These are phyloP conservation scores for Pichia ethanolica DNA, from an alignment of 805 yeast species.

Conservation along the genomic window DNA sequence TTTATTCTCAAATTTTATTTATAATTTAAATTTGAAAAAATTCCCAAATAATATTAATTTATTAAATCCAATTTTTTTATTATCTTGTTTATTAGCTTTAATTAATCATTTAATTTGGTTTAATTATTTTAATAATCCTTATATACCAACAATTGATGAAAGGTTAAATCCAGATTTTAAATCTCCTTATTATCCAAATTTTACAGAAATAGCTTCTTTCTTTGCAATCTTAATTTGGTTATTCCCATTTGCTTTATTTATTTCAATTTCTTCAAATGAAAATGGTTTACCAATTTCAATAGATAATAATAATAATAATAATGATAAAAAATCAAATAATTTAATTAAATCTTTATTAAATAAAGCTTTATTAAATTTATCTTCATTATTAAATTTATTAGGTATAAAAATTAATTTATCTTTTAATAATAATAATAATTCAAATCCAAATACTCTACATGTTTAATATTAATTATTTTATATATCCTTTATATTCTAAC, in stretches of 20 bases:
- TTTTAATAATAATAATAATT: too few relatives aligned
- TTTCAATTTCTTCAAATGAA: constrained; percentile 87
- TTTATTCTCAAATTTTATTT: constrained; percentile 61
- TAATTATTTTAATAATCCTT: constrained; percentile 65
- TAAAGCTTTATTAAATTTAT: constrained; percentile 39
- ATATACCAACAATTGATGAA: constrained; percentile 60
- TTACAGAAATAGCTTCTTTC: constrained; percentile 89
- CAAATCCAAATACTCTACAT: constrained; percentile 10
- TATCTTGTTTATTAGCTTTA: constrained; percentile 65
- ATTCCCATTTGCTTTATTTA: constrained; percentile 86
- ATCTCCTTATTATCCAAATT: constrained; percentile 67
- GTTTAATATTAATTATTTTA: too few relatives aligned
- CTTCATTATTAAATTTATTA: constrained; percentile 41
- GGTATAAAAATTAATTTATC: constrained; percentile 41
- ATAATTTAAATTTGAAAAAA: constrained; percentile 65
- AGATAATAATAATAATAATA: constrained; percentile 10
- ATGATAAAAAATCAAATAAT: constrained; percentile 44
- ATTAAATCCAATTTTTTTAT: constrained; percentile 60
- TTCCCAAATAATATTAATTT: constrained; percentile 83
- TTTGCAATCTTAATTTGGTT: constrained; percentile 93
- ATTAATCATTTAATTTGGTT: constrained; percentile 89
- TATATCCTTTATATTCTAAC: too few relatives aligned
- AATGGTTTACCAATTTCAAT: constrained; percentile 59
- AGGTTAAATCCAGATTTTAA: constrained; percentile 50
- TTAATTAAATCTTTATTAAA: constrained; percentile 62